Evolutionary conservation across 2,329 filamentous ascomycete species (phyloP).

Genomic region (Diaporthe destruens): DNA sequence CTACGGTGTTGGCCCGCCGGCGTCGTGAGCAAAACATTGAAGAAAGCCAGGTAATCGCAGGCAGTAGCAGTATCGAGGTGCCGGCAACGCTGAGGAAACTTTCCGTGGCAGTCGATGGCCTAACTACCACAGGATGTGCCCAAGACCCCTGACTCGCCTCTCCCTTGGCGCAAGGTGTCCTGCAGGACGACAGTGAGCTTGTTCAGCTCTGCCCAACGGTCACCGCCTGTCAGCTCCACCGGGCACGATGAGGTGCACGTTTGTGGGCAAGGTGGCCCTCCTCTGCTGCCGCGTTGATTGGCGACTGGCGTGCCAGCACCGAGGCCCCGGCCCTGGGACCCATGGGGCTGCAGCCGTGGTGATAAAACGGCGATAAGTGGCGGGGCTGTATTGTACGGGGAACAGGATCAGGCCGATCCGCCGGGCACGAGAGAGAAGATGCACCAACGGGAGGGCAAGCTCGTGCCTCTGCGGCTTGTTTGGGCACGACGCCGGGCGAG

Average conservation of each 20-base stretch:
- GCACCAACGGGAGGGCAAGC: background rate
- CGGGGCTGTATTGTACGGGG: conserved; percentile 11
- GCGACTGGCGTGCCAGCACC: conserved; percentile 14
- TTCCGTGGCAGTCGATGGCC: conserved; percentile 11
- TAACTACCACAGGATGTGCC: background rate
- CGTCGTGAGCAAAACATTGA: conserved; percentile 9
- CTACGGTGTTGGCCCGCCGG: background rate
- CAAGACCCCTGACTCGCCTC: conserved; percentile 25
- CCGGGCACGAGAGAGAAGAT: background rate
- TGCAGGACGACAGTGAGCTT: conserved; percentile 26
- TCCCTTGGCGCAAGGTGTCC: conserved; percentile 11
- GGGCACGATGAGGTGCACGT: conserved; percentile 5
- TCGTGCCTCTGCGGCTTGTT: background rate
- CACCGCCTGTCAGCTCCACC: conserved; percentile 36
- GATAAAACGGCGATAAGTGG: conserved; percentile 18
- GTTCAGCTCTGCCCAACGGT: conserved; percentile 8
- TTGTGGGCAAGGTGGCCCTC: conserved; percentile 4
- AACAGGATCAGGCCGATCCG: conserved; percentile 23
- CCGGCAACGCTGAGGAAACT: conserved; percentile 21
- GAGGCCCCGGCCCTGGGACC: conserved; percentile 5
- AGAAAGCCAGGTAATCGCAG: conserved; percentile 5
- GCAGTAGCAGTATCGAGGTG: background rate
- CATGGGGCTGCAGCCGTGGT: background rate
- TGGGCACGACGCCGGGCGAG: conserved; percentile 2
- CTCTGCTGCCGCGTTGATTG: background rate